These are phyloP conservation scores for Pterocarpus santalinus DNA, from an alignment of 306 rosid species.

Conservation along the genomic window DNA sequence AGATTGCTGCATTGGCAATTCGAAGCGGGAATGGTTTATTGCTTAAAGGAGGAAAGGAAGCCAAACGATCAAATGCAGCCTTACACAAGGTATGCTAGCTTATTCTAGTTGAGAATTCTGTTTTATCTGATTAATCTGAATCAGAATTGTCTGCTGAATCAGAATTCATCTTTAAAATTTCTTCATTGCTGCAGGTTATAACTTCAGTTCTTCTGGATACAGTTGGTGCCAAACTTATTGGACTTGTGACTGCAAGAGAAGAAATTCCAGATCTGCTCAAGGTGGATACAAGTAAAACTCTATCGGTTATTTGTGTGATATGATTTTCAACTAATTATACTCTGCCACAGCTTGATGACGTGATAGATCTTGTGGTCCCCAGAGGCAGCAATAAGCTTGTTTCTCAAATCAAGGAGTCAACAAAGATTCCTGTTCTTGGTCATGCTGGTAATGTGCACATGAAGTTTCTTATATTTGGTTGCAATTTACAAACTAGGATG, in stretches of 20 bases:
- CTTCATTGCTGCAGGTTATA: conserved; percentile 66
- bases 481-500: neutral
- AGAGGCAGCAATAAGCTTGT: conserved; percentile 95
- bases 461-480: neutral
- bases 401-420: conserved; percentile 82
- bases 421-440: conserved; percentile 98
- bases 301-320: conserved; percentile 32
- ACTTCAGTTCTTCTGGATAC: conserved; percentile 71
- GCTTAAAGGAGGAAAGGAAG: conserved; percentile 96
- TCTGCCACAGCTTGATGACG: conserved; percentile 82
- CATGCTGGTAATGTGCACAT: conserved; percentile 71
- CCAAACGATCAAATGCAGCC: conserved; percentile 75
- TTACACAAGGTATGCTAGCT: conserved; percentile 81
- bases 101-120: neutral
- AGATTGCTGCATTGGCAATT: conserved; percentile 93
- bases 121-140: conserved; percentile 25
- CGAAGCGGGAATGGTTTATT: conserved; percentile 93
- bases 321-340: conserved; percentile 46
- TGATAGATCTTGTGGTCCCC: conserved; percentile 96
- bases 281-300: conserved; percentile 54
- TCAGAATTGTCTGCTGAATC: neutral
- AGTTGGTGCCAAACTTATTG: conserved; percentile 82
- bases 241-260: conserved; percentile 89
- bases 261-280: conserved; percentile 91
- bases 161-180: conserved; percentile 29